Evolutionary conservation across 73 alveolate species (phyloP), one percentile per base, ranked within the genome.

Genomic region (Breviolum minutum): DNA sequence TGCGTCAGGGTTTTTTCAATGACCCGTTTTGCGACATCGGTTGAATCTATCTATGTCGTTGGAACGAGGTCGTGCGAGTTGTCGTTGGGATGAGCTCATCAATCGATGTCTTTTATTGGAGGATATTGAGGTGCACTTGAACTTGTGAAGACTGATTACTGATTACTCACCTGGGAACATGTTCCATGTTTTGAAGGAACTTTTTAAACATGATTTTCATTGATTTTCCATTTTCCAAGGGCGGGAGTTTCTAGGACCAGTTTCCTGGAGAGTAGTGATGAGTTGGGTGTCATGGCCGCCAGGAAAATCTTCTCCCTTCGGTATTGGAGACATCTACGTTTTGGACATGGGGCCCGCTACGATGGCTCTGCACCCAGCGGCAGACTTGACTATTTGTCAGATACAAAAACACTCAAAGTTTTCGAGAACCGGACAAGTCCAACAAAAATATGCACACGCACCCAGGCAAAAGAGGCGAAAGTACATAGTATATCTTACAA

Each of bases 51-150:
- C n/a, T n/a, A n/a, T n/a, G n/a, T n/a, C n/a, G n/a, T n/a, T n/a
- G 54, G 54, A 40, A 40, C 24, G 40, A 89, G 96, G 96, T 16
- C 71, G 96, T 7, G 77, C 96, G 13, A 86, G 87, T 6, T 89
- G 96, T 16, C 96, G 96, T 9, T 89, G 96, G 96, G 96, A 89
- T 6, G 96, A 89, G 86, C 96, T 89, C 62, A 24, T 89, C 40
- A 89, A 71, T 13, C 68, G 85, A 73, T 70, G 76, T 64, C 77
- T 91, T 63, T 61, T 89, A 62, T 71, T 89, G 85, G 96, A 89
- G 73, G 96, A 89, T 89, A 89, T 89, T 73, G 96, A 89, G 96
- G 96, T 26, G 30, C 16, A 62, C 29, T 17, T 10, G 71, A 8
- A 16, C 91, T 13, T 29, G 24, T 8, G 68, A 29, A 48, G 26